phyloP scores from a whole-genome alignment of 805 yeast genomes.

The Candida verbasci region DNA sequence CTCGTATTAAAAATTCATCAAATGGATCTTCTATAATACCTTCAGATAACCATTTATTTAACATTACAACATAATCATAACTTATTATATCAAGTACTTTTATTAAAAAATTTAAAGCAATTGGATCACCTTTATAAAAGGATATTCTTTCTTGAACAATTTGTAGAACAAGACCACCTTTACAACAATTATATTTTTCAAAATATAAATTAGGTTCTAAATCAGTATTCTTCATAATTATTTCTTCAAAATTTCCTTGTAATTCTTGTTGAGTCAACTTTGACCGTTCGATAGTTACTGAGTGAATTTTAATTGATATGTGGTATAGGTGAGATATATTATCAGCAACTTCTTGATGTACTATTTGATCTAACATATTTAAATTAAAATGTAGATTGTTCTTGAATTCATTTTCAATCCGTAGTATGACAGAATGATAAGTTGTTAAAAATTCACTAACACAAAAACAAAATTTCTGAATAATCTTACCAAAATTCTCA shows the following conservation, averaged over 20 bases:
- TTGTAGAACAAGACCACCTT: conserved; percentile 73
- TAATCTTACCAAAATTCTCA: conserved; percentile 59
- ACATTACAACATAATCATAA: conserved; percentile 56
- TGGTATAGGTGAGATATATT: conserved; percentile 54
- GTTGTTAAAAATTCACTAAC: conserved; percentile 28
- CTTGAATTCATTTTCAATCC: conserved; percentile 53
- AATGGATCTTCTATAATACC: conserved; percentile 77
- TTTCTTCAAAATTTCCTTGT: conserved; percentile 42
- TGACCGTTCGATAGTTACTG: conserved; percentile 39
- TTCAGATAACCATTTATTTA: conserved; percentile 72
- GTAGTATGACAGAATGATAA: conserved; percentile 28
- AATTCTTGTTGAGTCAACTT: not conserved
- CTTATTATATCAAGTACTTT: conserved; percentile 57
- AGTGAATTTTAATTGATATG: conserved; percentile 48
- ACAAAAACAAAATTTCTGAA: conserved; percentile 67
- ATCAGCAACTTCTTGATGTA: conserved; percentile 23
- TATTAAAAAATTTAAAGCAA: conserved; percentile 48
- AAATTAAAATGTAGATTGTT: conserved; percentile 52
- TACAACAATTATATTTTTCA: conserved; percentile 48
- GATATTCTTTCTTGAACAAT: conserved; percentile 57
- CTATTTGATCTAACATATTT: conserved; percentile 45
- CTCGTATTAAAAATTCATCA: conserved; percentile 75
- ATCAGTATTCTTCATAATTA: conserved; percentile 5
- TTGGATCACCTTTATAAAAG: conserved; percentile 61
- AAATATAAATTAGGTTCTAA: conserved; percentile 13